A percentile compares a stretch with the other conserved stretches of the same genome.
phyloP scores from a whole-genome alignment of 148 eudicot genomes.

The Gaultheria prostrata region DNA sequence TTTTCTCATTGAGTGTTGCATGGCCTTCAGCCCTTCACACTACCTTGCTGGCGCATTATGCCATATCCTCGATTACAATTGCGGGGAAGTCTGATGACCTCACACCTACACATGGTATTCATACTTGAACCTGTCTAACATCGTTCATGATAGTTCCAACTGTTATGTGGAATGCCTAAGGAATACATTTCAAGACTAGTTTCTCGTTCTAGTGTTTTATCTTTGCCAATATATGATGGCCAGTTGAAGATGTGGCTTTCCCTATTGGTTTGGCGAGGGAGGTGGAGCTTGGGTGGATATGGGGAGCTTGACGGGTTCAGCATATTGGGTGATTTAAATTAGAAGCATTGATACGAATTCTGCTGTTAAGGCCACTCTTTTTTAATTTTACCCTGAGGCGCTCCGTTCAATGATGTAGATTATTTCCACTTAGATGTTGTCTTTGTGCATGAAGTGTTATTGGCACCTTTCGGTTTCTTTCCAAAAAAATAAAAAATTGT shows the following conservation, averaged over 20 bases:
- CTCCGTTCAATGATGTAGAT: background rate
- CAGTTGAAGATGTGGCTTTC: background rate
- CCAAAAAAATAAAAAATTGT: background rate
- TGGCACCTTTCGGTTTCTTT: background rate
- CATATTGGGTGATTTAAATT: slow-evolving; percentile 6
- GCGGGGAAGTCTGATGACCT: too few species aligned
- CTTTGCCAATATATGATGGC: background rate
- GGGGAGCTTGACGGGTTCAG: background rate
- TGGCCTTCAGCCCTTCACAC: too few species aligned
- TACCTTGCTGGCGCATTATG: too few species aligned
- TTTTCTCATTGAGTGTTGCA: too few species aligned
- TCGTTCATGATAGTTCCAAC: background rate
- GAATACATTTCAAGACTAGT: background rate
- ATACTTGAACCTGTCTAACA: too few species aligned
- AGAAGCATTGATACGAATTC: background rate
- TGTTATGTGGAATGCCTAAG: background rate
- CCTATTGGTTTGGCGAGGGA: background rate
- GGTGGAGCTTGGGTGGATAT: background rate
- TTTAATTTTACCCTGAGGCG: background rate
- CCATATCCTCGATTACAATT: too few species aligned
- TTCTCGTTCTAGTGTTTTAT: background rate
- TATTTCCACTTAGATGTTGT: background rate
- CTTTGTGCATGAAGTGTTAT: background rate
- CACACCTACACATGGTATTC: too few species aligned
- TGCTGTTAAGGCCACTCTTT: background rate